A percentile compares a stretch with the other conserved stretches of the same genome.
Conservation (phyloP, 1,139 yeast species). For the Chernovozyma sophiae-reginae region DNA sequence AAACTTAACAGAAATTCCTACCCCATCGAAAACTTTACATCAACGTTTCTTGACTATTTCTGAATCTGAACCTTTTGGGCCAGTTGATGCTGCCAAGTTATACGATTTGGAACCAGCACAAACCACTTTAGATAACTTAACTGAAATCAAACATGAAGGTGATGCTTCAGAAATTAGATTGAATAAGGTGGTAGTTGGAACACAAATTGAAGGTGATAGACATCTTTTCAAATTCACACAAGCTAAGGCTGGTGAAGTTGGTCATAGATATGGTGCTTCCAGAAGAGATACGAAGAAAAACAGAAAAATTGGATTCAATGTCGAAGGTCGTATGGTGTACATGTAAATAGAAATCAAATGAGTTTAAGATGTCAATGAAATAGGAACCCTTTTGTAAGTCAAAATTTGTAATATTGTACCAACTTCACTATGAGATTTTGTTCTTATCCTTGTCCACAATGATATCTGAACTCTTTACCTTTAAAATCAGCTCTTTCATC, state of each 20-base stretch:
- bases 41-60: constrained; percentile 87
- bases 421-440: too few relatives aligned
- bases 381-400: too few relatives aligned
- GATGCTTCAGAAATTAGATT: constrained; percentile 18
- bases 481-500: too few relatives aligned
- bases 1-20: constrained; percentile 89
- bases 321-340: constrained; percentile 59
- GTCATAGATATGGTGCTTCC: constrained; percentile 88
- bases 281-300: constrained; percentile 80
- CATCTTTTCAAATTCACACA: constrained; percentile 68
- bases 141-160: constrained; percentile 45
- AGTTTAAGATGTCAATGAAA: too few relatives aligned
- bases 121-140: constrained; percentile 62
- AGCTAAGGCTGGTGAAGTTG: constrained; percentile 79
- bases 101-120: constrained; percentile 83
- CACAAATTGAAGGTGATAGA: constrained; percentile 54
- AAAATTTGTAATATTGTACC: too few relatives aligned
- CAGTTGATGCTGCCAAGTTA: constrained; percentile 89
- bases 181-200: constrained; percentile 44
- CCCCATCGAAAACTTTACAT: constrained; percentile 77
- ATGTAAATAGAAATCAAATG: constrained; percentile 13
- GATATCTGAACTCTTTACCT: too few relatives aligned
- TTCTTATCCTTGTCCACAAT: too few relatives aligned
- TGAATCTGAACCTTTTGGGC: constrained; percentile 96
- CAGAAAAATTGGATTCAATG: constrained; percentile 73